Conservation (phyloP, 495 filamentous ascomycete genomes). For the Podospora australis region DNA sequence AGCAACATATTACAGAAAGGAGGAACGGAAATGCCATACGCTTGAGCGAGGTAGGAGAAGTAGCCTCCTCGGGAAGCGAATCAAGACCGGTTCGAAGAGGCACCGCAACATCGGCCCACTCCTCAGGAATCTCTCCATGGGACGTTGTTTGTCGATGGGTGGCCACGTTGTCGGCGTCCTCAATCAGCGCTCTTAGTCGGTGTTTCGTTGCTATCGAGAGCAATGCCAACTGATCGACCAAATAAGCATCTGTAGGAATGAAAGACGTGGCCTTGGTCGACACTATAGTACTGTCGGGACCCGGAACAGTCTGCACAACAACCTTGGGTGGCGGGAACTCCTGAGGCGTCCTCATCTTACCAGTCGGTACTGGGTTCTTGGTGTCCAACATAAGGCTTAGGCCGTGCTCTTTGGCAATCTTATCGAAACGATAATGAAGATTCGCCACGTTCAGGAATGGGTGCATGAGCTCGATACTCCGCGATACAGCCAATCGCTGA, state of each 20-base stretch:
- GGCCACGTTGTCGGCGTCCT: constrained; percentile 61
- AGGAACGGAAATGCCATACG: constrained; percentile 37
- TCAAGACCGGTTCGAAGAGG: constrained; percentile 30
- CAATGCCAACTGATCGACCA: constrained; percentile 70
- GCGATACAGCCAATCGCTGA: constrained; percentile 32
- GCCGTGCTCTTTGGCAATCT: constrained; percentile 54
- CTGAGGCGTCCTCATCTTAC: constrained; percentile 42
- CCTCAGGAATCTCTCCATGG: constrained; percentile 61
- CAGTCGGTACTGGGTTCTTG: constrained; percentile 38
- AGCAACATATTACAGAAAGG: constrained; percentile 5
- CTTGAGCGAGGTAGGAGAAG: constrained; percentile 51
- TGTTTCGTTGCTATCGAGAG: constrained; percentile 71
- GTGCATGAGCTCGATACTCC: constrained; percentile 40
- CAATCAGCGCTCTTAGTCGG: constrained; percentile 58
- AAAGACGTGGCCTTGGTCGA: constrained; percentile 55
- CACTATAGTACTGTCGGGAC: constrained; percentile 50
- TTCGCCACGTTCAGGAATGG: constrained; percentile 35
- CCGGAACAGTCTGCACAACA: constrained; percentile 30
- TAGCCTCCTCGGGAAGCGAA: constrained; percentile 32
- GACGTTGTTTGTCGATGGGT: constrained; percentile 62
- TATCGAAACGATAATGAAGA: constrained; percentile 45
- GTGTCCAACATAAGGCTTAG: constrained; percentile 47
- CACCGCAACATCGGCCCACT: constrained; percentile 62
- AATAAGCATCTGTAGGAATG: constrained; percentile 56
- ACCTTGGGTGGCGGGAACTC: constrained; percentile 41